phyloP scores from a whole-genome alignment of 306 rosid genomes.

The Sophora flavescens region DNA sequence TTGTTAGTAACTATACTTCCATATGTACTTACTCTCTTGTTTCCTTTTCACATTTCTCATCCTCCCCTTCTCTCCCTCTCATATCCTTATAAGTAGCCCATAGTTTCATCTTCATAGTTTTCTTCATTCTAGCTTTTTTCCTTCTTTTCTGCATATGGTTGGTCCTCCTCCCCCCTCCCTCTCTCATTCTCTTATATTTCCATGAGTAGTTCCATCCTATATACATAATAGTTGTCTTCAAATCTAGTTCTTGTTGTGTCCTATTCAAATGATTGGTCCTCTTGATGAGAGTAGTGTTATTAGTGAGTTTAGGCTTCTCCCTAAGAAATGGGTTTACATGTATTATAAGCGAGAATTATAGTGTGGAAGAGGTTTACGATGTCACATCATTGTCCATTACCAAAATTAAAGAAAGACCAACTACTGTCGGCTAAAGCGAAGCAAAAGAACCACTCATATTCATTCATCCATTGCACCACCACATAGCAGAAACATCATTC shows the following conservation, averaged over 20 bases:
- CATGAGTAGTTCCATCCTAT: no score
- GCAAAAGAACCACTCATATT: no score
- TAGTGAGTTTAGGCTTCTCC: no score
- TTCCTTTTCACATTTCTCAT: background rate
- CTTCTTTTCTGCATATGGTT: background rate
- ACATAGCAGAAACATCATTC: background rate
- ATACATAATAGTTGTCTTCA: no score
- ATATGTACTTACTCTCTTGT: background rate
- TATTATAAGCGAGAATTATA: background rate
- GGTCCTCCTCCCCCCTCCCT: no score
- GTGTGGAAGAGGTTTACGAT: background rate
- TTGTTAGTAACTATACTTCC: background rate
- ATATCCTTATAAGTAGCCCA: background rate
- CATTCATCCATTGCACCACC: background rate
- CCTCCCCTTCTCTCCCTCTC: no score
- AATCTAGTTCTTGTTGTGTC: no score
- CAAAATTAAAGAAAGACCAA: background rate
- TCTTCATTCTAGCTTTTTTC: no score
- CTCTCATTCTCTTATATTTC: no score
- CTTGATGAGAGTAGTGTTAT: background rate
- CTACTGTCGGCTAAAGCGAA: no score
- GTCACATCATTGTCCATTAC: background rate
- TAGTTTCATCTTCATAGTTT: background rate
- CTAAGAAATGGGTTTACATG: background rate
- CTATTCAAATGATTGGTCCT: no score